phyloP scores from a whole-genome alignment of 495 filamentous ascomycete genomes.

The Penicillium alfredii region DNA sequence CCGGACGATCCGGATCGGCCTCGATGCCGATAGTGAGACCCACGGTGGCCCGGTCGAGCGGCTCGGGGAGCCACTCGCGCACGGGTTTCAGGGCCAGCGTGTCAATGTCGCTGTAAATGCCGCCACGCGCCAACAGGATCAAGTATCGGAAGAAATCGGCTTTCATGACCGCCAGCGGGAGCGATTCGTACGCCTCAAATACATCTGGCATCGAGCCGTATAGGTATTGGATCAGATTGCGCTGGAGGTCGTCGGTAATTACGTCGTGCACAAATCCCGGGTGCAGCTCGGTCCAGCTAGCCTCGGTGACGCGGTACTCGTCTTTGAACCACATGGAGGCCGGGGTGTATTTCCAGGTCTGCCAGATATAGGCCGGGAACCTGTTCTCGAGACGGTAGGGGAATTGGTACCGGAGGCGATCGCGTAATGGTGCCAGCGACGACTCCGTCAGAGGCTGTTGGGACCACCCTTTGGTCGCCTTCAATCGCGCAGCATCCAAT shows the following conservation, averaged over 20 bases:
- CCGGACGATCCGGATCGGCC: constrained; percentile 85
- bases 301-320: constrained; percentile 71
- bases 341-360: constrained; percentile 94
- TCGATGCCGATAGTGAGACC: constrained; percentile 92
- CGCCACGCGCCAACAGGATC: constrained; percentile 86
- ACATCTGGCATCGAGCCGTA: constrained; percentile 87
- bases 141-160: constrained; percentile 98
- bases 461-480: constrained; percentile 9
- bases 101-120: constrained; percentile 96
- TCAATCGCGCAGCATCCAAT: constrained; percentile 10
- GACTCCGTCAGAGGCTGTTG: constrained; percentile 37
- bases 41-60: constrained; percentile 67
- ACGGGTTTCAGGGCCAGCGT: constrained; percentile 78
- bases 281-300: constrained; percentile 85
- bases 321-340: constrained; percentile 70
- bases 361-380: constrained; percentile 98
- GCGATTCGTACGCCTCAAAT: constrained; percentile 79
- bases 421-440: constrained; percentile 53
- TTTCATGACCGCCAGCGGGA: constrained; percentile 86
- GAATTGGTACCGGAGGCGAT: constrained; percentile 87
- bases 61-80: constrained; percentile 76
- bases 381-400: constrained; percentile 81
- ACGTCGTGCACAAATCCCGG: constrained; percentile 94
- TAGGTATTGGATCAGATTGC: constrained; percentile 74
- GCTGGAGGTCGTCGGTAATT: constrained; percentile 81